Evolutionary conservation across 2,329 filamentous ascomycete species (phyloP).

Genomic region (Calycina marina): DNA sequence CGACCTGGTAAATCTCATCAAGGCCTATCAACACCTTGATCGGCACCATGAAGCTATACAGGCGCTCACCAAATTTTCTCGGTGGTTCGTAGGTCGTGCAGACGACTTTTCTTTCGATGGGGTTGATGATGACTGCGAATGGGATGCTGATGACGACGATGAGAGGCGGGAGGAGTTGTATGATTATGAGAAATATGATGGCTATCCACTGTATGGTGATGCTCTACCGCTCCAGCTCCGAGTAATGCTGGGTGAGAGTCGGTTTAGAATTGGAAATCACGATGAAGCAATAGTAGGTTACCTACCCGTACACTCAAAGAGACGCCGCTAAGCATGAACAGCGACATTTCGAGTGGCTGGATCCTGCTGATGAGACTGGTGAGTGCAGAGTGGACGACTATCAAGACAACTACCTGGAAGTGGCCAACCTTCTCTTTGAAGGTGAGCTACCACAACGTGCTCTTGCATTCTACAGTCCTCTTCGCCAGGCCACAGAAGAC

Average conservation of each 20-base stretch:
- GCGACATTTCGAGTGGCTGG: constrained; percentile 56
- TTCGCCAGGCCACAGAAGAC: constrained; percentile 33
- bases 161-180: constrained; percentile 48
- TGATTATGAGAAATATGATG: constrained; percentile 40
- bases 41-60: constrained; percentile 51
- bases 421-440: constrained; percentile 42
- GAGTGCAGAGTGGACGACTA: constrained; percentile 45
- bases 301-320: no score
- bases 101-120: constrained; percentile 67
- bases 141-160: constrained; percentile 61
- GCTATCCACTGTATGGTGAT: constrained; percentile 51
- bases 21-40: constrained; percentile 55
- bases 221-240: constrained; percentile 70
- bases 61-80: constrained; percentile 55
- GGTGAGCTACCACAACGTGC: constrained; percentile 37
- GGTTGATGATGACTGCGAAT: constrained; percentile 71
- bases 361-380: constrained; percentile 39
- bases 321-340: constrained; percentile 26
- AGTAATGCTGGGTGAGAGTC: constrained; percentile 68
- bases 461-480: constrained; percentile 40
- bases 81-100: constrained; percentile 70
- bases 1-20: constrained; percentile 72
- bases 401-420: constrained; percentile 66
- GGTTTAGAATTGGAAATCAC: constrained; percentile 53
- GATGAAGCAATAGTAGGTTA: constrained; percentile 58